Conservation (phyloP, 1,284 basidiomycete genomes). For the Pholiota adiposa region DNA sequence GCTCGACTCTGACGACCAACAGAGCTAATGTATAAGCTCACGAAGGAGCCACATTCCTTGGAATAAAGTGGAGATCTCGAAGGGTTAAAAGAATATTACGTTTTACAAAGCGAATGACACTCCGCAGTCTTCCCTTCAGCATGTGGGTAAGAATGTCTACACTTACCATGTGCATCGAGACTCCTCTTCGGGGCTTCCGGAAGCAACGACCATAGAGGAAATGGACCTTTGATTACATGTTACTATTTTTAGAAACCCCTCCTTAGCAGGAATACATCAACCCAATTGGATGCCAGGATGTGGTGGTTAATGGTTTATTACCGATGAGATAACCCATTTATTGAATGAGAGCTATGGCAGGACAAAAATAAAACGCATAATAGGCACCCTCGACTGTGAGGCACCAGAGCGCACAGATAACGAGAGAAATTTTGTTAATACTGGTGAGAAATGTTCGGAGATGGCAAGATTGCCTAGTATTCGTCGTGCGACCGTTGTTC, state of each 20-base stretch:
- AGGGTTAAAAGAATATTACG: not conserved
- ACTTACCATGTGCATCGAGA: slow-evolving; percentile 5
- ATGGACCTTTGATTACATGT: not conserved
- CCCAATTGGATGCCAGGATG: not conserved
- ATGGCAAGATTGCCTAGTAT: not conserved
- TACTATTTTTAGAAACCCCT: not conserved
- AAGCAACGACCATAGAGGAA: not conserved
- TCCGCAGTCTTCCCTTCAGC: slow-evolving; percentile 6
- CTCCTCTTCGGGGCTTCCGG: slow-evolving; percentile 1
- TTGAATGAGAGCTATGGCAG: not conserved
- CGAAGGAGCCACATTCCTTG: not conserved
- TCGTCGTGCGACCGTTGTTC: not conserved
- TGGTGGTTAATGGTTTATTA: not conserved
- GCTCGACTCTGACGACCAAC: not conserved
- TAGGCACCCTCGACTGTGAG: not conserved
- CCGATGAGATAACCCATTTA: not conserved
- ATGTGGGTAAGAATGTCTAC: slow-evolving; percentile 2
- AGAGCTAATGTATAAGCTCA: not conserved
- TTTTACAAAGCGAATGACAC: not conserved
- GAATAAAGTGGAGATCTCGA: not conserved
- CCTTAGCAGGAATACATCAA: not conserved
- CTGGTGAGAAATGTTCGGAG: not conserved
- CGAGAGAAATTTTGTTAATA: not conserved
- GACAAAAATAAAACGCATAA: not conserved
- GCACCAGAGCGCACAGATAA: too few species aligned